Percentiles rank a stretch among this genome's conserved stretches.
phyloP scores from a whole-genome alignment of 805 yeast species.

The Wickerhamomyces kurtzmanii region DNA sequence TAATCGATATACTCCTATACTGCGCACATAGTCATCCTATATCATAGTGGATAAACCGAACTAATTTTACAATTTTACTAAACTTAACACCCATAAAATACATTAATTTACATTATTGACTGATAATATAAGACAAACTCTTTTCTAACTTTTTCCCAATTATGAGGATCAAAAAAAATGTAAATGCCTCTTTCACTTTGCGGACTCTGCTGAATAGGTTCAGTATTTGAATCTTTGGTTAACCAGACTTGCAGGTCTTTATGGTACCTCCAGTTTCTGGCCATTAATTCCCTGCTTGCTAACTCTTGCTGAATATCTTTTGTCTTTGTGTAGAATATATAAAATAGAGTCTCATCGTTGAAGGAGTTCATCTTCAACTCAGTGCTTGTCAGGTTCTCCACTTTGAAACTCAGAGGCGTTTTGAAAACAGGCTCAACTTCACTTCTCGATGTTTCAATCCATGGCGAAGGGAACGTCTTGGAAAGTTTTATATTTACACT shows the following conservation, averaged over 20 bases:
- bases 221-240: slow-evolving; percentile 85
- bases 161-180: slow-evolving; percentile 88
- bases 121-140: slow-evolving; percentile 54
- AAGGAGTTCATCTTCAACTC: slow-evolving; percentile 47
- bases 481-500: slow-evolving; percentile 33
- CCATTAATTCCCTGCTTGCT: slow-evolving; percentile 84
- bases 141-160: slow-evolving; percentile 89
- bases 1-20: no score
- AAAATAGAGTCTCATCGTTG: slow-evolving; percentile 88
- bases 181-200: slow-evolving; percentile 91
- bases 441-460: slow-evolving; percentile 87
- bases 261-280: slow-evolving; percentile 95
- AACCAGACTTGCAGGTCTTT: slow-evolving; percentile 94
- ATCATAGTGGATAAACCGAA: no score
- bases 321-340: slow-evolving; percentile 88
- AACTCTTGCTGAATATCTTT: slow-evolving; percentile 88
- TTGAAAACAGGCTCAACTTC: slow-evolving; percentile 81
- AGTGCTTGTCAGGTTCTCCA: slow-evolving; percentile 5
- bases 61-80: no score
- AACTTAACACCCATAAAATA: no score
- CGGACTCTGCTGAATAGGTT: slow-evolving; percentile 72
- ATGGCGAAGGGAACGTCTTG: slow-evolving; percentile 76
- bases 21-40: no score
- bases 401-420: slow-evolving; percentile 37
- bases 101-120: slow-evolving; percentile 39